Base-by-base conservation (phyloP, 371 early-diverging fungal genomes). In the Rhizopus delemar region DNA sequence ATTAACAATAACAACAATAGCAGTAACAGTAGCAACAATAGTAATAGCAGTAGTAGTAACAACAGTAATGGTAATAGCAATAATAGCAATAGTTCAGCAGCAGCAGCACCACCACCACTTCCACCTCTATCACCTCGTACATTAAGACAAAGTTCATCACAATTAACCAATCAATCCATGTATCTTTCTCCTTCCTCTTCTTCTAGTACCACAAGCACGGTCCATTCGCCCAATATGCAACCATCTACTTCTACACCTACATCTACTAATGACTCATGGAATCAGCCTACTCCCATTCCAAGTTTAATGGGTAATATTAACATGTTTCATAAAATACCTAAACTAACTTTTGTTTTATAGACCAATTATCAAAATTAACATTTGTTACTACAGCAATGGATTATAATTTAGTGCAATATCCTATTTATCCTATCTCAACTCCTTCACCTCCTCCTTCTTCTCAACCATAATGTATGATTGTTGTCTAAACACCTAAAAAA, bases 351-450 rank as follows among this genome's bases (percentile, higher is more conserved):
- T 45, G 33, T 28, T 33, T 16, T 46, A 33, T 56, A 70, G 70
- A 70, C 38, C 70, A 70, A 70, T 41, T 70, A 22, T 70, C 70
- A 32, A 66, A 63, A 43, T 57, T 66, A 15, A 70, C 70, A 6
- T 70, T 70, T 60, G 66, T 60, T 11, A 48, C 60, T 33, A 63
- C 66, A 34, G 62, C 59, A 5, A 63, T 63, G 63, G 63, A 66
- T 41, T 70, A 66, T 32, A 53, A 63, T n/a, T 36, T 60, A 36
- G 60, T 60, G 35, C 65, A 60, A 15, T 70, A 66, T 38, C 70
- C 70, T 31, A 70, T 70, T 38, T 70, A 70, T 49, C 70, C 70
- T 6, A 63, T 70, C 11, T 51, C 68, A 41, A 46, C 63, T 38
- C 54, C 65, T 28, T 22, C 57, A 51, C 22, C 63, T 32, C 31